These are phyloP conservation scores for Kwoniella sp. DNA, from an alignment of 768 basidiomycete species.

Conservation along the genomic window DNA sequence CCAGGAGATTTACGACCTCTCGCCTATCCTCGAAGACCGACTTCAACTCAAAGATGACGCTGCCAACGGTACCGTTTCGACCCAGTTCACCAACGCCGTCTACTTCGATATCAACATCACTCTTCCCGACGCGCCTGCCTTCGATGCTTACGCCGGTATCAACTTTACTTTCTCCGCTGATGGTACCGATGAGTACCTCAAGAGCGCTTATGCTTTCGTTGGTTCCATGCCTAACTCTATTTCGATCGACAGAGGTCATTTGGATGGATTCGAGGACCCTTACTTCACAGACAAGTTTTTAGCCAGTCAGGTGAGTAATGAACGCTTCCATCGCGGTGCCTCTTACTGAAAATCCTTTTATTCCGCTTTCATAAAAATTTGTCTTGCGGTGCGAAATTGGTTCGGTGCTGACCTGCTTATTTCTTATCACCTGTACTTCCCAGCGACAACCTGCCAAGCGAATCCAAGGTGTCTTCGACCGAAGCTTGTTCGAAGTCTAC, in stretches of 20 bases:
- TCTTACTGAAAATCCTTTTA: too few species aligned
- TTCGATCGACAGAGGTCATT: constrained; percentile 29
- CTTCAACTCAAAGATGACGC: constrained; percentile 15
- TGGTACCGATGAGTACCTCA: constrained; percentile 18
- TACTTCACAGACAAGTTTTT: constrained; percentile 42
- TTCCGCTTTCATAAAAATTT: too few species aligned
- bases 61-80: constrained; percentile 23
- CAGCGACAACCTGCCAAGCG: constrained; percentile 34
- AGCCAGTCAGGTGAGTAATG: constrained; percentile 29
- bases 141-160: constrained; percentile 18
- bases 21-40: constrained; percentile 14
- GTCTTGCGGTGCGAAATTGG: too few species aligned
- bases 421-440: too few species aligned
- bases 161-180: constrained; percentile 35
- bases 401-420: too few species aligned
- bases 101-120: constrained; percentile 42
- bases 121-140: constrained; percentile 18
- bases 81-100: constrained; percentile 25
- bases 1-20: constrained; percentile 33
- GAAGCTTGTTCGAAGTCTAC: constrained; percentile 35
- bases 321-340: too few species aligned
- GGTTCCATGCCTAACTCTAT: constrained; percentile 18
- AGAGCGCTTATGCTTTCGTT: constrained; percentile 35
- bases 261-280: constrained; percentile 40
- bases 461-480: constrained; percentile 60